Conservation (phyloP, 768 basidiomycete genomes). For the Chalciporus chontae region DNA sequence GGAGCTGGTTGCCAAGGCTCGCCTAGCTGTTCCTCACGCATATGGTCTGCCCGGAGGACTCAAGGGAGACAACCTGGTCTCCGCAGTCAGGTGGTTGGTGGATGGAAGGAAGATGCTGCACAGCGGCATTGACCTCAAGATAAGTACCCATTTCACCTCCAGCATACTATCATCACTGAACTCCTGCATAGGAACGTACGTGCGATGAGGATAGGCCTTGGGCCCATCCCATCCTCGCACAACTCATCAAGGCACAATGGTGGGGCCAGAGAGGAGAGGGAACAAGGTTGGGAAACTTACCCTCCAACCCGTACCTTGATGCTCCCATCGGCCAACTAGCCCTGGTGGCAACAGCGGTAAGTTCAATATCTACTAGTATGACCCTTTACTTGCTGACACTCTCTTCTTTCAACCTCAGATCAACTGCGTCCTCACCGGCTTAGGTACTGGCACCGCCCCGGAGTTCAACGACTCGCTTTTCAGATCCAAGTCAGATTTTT, state of each 20-base stretch:
- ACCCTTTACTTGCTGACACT: not conserved
- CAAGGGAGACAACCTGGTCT: not conserved
- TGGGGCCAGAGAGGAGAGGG: not conserved
- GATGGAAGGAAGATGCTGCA: not conserved
- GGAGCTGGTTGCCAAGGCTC: not conserved
- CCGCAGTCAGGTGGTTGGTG: not conserved
- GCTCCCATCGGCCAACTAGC: not conserved
- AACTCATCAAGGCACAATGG: not conserved
- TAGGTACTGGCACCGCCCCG: not conserved
- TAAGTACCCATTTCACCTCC: not conserved
- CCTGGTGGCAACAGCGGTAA: not conserved
- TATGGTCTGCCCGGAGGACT: not conserved
- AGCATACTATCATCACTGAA: too few species aligned
- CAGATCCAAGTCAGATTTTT: not conserved
- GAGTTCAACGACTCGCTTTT: not conserved
- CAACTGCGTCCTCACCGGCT: not conserved
- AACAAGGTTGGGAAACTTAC: not conserved
- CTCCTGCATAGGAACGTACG: not conserved
- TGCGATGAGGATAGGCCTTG: not conserved
- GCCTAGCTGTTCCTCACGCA: not conserved
- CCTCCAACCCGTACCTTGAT: not conserved
- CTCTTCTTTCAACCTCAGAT: not conserved
- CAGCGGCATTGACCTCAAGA: not conserved
- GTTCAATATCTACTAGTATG: not conserved
- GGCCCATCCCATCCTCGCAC: not conserved